Percentiles rank a stretch among this genome's conserved stretches.
These are phyloP conservation scores for Saccharomycopsis microspora DNA, from an alignment of 805 yeast genomes.

Conservation along the genomic window DNA sequence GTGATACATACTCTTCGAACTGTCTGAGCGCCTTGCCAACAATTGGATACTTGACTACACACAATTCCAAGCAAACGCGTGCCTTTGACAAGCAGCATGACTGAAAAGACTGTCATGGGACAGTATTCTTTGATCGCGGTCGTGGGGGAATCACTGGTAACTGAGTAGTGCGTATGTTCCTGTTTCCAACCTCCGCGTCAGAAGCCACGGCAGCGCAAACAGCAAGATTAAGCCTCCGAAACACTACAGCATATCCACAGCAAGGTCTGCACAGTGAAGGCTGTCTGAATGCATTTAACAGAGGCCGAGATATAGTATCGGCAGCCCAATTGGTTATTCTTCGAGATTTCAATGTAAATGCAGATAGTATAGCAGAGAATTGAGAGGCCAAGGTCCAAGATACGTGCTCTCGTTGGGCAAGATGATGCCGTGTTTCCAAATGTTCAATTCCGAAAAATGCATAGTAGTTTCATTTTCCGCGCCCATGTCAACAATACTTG, in stretches of 20 bases:
- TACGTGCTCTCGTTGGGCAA: no score
- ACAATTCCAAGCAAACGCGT: conserved; percentile 37
- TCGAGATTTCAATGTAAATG: conserved; percentile 6
- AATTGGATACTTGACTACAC: conserved; percentile 41
- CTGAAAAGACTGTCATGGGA: conserved; percentile 12
- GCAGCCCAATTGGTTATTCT: conserved; percentile 35
- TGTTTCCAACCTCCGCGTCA: conserved; percentile 42
- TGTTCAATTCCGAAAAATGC: no score
- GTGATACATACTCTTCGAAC: conserved; percentile 43
- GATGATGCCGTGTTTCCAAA: no score
- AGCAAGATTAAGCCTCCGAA: conserved; percentile 32
- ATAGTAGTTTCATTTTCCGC: no score
- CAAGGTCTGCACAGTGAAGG: conserved; percentile 19
- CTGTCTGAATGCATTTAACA: conserved; percentile 35
- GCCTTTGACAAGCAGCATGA: conserved; percentile 15
- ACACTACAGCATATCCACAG: conserved; percentile 19
- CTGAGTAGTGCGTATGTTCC: conserved; percentile 32
- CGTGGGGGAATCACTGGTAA: conserved; percentile 16
- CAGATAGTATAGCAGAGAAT: no score
- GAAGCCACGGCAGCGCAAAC: conserved; percentile 37
- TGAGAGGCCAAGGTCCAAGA: no score
- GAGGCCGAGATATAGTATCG: conserved; percentile 42
- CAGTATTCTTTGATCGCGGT: conserved; percentile 13
- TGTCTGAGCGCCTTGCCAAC: conserved; percentile 55
- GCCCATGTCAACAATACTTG: no score